Conservation (phyloP, 2,329 filamentous ascomycete genomes). For the Raffaelea ambrosiae region DNA sequence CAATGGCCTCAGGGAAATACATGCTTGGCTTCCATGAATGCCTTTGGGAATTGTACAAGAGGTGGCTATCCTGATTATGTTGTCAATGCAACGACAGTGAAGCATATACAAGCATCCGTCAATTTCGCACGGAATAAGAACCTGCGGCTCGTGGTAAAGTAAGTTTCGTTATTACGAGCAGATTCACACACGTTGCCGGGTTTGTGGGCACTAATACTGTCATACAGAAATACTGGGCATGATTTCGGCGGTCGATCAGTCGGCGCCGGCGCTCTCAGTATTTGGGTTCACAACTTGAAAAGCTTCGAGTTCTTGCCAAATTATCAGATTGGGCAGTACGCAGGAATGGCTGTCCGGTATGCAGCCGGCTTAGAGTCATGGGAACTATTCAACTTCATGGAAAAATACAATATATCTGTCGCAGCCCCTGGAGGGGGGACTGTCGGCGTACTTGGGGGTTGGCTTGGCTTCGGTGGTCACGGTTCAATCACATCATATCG, state of each 20-base stretch:
- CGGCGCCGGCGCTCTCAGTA: slow-evolving; percentile 35
- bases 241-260: slow-evolving; percentile 36
- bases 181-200: no score
- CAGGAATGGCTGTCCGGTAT: slow-evolving; percentile 22
- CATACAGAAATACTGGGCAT: slow-evolving; percentile 34
- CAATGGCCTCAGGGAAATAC: slow-evolving; percentile 24
- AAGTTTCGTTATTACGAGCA: no score
- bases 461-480: slow-evolving; percentile 43
- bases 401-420: slow-evolving; percentile 21
- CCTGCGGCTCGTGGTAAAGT: slow-evolving; percentile 27
- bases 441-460: slow-evolving; percentile 38
- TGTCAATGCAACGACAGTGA: slow-evolving; percentile 25
- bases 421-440: slow-evolving; percentile 24
- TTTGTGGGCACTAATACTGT: not conserved
- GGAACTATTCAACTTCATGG: slow-evolving; percentile 25
- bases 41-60: slow-evolving; percentile 20
- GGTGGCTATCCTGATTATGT: slow-evolving; percentile 28
- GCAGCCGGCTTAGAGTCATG: slow-evolving; percentile 25
- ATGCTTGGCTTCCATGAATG: slow-evolving; percentile 16
- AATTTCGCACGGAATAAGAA: slow-evolving; percentile 24
- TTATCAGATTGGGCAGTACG: slow-evolving; percentile 21
- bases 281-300: slow-evolving; percentile 44
- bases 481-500: slow-evolving; percentile 33
- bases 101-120: slow-evolving; percentile 25
- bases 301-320: slow-evolving; percentile 25